Evolutionary conservation across 129 eudicot species (phyloP).

Genomic region (Artemisia argyi): DNA sequence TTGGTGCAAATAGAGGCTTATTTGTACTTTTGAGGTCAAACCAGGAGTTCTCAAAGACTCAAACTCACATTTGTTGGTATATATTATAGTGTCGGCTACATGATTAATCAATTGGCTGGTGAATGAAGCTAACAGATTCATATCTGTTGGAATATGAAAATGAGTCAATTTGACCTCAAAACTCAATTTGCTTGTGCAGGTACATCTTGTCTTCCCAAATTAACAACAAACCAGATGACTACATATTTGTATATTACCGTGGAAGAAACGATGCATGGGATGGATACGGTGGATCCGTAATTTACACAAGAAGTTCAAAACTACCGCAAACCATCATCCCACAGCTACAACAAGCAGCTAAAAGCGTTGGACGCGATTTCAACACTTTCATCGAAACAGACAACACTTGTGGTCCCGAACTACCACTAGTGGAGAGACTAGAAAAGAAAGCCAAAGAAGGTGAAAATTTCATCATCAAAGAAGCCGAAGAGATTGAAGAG

Average conservation of each 20-base stretch:
- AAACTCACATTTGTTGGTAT: not conserved
- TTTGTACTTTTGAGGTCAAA: constrained; percentile 19
- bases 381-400: constrained; percentile 57
- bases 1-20: not conserved
- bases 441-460: constrained; percentile 78
- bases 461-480: constrained; percentile 56
- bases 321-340: constrained; percentile 80
- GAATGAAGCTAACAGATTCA: not conserved
- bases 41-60: not conserved
- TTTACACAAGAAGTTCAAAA: constrained; percentile 80
- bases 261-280: constrained; percentile 99
- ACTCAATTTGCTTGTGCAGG: constrained; percentile 39
- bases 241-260: constrained; percentile 79
- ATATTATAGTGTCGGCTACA: too few relatives aligned
- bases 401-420: constrained; percentile 89
- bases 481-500: constrained; percentile 49
- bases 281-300: constrained; percentile 90
- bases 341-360: constrained; percentile 60
- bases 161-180: constrained; percentile 1
- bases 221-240: constrained; percentile 79
- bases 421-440: constrained; percentile 70
- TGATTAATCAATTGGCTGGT: not conserved
- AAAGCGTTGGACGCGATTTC: constrained; percentile 75
- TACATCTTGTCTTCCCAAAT: constrained; percentile 75
- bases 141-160: not conserved